Conservation (phyloP, 768 basidiomycete genomes). For the Tulasnella sp. region DNA sequence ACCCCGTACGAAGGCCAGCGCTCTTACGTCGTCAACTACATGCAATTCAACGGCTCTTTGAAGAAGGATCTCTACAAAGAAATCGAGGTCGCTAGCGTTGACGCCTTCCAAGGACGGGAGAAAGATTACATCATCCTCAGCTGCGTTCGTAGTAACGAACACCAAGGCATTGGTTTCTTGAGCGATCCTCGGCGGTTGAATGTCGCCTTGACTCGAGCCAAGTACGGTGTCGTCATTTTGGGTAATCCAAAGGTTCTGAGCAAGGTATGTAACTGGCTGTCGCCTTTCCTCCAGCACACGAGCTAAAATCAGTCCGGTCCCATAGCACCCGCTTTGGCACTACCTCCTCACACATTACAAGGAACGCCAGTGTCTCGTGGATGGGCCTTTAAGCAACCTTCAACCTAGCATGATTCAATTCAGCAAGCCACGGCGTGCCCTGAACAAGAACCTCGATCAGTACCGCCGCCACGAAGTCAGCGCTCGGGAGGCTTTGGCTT, state of each 20-base stretch:
- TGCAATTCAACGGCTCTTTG: conserved; percentile 99
- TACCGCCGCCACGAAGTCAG: conserved; percentile 90
- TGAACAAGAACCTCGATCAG: conserved; percentile 84
- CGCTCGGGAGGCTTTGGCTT: conserved; percentile 66
- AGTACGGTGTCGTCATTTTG: conserved; percentile 97
- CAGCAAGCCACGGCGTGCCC: conserved; percentile 87
- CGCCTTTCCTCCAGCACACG: not conserved
- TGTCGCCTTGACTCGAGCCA: conserved; percentile 93
- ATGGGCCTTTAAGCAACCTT: conserved; percentile 91
- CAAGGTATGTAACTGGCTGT: conserved; percentile 61
- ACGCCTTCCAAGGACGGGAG: conserved; percentile 98
- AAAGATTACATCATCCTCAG: conserved; percentile 99
- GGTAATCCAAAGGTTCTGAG: conserved; percentile 99
- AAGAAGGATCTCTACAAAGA: conserved; percentile 99
- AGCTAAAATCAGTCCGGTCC: conserved; percentile 1
- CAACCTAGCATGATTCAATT: conserved; percentile 99
- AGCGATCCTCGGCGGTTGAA: conserved; percentile 95
- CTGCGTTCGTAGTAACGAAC: conserved; percentile 97
- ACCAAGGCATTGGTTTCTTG: conserved; percentile 98
- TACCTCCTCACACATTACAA: conserved; percentile 98
- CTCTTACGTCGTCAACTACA: conserved; percentile 97
- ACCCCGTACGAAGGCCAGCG: conserved; percentile 99
- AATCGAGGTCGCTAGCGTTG: conserved; percentile 96
- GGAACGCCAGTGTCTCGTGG: conserved; percentile 87
- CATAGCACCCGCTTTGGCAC: conserved; percentile 95